phyloP scores from a whole-genome alignment of 1,139 yeast genomes.

The Geotrichum klebahnii region DNA sequence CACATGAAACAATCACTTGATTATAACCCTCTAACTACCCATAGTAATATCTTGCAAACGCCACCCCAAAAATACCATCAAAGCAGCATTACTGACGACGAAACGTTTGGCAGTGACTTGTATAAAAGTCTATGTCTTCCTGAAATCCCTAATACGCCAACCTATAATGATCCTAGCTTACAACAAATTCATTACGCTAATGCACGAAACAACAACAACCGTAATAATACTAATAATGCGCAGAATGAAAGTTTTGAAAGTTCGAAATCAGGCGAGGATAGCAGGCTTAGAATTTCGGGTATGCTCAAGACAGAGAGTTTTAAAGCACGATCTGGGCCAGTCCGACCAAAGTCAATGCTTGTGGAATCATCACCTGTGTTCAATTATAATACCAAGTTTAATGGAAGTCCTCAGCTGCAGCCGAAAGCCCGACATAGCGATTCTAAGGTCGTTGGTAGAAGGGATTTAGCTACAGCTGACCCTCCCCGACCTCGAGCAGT shows the following conservation, averaged over 20 bases:
- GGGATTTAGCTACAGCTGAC: background rate
- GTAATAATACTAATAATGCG: background rate
- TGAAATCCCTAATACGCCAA: slow-evolving; percentile 12
- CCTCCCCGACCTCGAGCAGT: slow-evolving; percentile 5
- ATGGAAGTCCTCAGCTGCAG: background rate
- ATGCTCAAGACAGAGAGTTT: slow-evolving; percentile 12
- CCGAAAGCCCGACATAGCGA: background rate
- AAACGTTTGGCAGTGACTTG: slow-evolving; percentile 1
- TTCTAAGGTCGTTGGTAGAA: background rate
- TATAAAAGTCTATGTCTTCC: slow-evolving; percentile 11
- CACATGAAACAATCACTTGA: slow-evolving; percentile 1
- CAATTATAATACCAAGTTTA: background rate
- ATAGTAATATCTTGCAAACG: background rate
- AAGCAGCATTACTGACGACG: background rate
- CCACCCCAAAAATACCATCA: no score
- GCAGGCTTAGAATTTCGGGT: slow-evolving; percentile 14
- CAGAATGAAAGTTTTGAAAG: background rate
- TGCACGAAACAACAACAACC: background rate
- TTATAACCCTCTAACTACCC: background rate
- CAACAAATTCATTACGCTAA: slow-evolving; percentile 1
- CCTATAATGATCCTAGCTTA: slow-evolving; percentile 7
- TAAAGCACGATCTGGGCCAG: slow-evolving; percentile 6
- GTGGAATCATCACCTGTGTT: background rate
- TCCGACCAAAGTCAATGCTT: background rate
- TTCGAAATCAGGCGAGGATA: background rate